Percentiles rank a stretch among this genome's conserved stretches.
phyloP scores from a whole-genome alignment of 2,329 filamentous ascomycete species.

The Pyricularia grisea region DNA sequence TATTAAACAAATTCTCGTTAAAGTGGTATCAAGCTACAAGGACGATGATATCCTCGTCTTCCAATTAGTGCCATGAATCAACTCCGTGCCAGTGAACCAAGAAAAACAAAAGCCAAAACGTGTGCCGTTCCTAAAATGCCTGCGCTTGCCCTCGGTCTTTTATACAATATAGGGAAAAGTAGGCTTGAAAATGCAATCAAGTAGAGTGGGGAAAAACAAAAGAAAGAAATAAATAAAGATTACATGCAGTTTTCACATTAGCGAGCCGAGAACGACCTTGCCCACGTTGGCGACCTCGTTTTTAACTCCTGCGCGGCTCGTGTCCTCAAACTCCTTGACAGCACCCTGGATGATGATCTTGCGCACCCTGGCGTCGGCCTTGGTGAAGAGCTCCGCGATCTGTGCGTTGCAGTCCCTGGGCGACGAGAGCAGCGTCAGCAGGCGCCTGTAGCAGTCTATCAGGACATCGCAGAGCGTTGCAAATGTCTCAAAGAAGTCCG shows the following conservation, averaged over 20 bases:
- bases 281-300: conserved; percentile 75
- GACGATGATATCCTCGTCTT: background rate
- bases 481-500: conserved; percentile 95
- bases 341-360: conserved; percentile 84
- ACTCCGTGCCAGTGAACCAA: background rate
- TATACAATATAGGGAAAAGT: background rate
- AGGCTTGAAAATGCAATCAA: background rate
- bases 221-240: too few relatives aligned
- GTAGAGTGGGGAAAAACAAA: background rate
- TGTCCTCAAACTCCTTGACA: conserved; percentile 89
- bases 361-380: conserved; percentile 75
- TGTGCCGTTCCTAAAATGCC: background rate
- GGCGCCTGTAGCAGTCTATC: conserved; percentile 80
- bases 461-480: conserved; percentile 90
- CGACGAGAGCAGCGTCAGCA: conserved; percentile 66
- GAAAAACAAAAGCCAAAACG: background rate
- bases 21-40: background rate
- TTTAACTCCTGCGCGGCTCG: conserved; percentile 65
- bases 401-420: conserved; percentile 61
- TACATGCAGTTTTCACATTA: conserved; percentile 45
- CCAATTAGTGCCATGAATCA: background rate
- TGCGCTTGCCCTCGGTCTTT: background rate
- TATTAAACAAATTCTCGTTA: background rate
- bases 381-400: conserved; percentile 78
- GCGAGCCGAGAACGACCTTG: conserved; percentile 78